phyloP scores from a whole-genome alignment of 352 stramenopile species.

The Aphanomyces cochlioides region DNA sequence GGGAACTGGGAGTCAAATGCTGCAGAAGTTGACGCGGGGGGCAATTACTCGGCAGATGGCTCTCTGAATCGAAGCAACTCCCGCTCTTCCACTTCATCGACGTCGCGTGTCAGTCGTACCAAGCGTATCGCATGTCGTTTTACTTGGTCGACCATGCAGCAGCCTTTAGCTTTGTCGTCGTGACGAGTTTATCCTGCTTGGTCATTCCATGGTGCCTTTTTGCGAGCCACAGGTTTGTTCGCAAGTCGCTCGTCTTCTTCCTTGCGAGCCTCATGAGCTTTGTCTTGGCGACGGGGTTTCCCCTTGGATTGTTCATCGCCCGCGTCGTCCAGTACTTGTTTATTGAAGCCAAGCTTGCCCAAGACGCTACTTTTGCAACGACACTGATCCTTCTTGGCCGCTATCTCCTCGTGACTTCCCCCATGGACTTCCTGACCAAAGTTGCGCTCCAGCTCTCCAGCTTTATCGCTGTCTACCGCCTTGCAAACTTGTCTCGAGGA shows the following conservation, averaged over 20 bases:
- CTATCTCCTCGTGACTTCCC: slow-evolving; percentile 20
- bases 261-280: slow-evolving; percentile 6
- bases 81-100: slow-evolving; percentile 8
- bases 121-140: slow-evolving; percentile 20
- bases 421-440: slow-evolving; percentile 17
- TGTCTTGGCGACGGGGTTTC: slow-evolving; percentile 14
- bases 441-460: slow-evolving; percentile 2
- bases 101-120: slow-evolving; percentile 21
- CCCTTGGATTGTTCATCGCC: background rate
- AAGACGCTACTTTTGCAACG: slow-evolving; percentile 17
- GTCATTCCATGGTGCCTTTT: slow-evolving; percentile 21
- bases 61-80: background rate
- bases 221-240: slow-evolving; percentile 2
- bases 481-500: background rate
- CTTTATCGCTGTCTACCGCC: slow-evolving; percentile 6
- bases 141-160: background rate
- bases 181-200: background rate
- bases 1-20: too few species aligned
- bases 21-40: too few species aligned
- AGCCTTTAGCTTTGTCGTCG: slow-evolving; percentile 9
- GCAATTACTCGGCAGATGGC: too few species aligned
- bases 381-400: slow-evolving; percentile 11
- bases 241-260: background rate
- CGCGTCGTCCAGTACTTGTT: slow-evolving; percentile 1
- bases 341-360: background rate